Percentiles rank a stretch among this genome's conserved stretches.
These are phyloP conservation scores for Ustilago trichophora DNA, from an alignment of 1,284 basidiomycete genomes.

Conservation along the genomic window DNA sequence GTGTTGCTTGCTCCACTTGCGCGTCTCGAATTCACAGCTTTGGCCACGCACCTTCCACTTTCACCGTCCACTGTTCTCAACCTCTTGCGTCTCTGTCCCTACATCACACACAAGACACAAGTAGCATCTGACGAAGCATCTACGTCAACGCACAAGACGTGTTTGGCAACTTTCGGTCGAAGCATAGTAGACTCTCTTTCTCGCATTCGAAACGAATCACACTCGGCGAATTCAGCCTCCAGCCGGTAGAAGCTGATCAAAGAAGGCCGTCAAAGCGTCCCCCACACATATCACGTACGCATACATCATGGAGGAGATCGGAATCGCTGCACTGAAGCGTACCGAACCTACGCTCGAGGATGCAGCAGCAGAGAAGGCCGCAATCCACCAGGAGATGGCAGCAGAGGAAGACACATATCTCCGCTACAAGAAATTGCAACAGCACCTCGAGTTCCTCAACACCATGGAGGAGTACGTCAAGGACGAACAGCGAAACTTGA, in stretches of 20 bases:
- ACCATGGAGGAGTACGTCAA: conserved; percentile 82
- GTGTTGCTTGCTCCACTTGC: conserved; percentile 41
- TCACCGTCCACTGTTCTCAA: not conserved
- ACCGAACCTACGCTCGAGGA: conserved; percentile 57
- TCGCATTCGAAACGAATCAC: not conserved
- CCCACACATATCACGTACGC: not conserved
- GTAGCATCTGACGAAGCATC: too few relatives aligned
- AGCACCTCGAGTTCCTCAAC: conserved; percentile 66
- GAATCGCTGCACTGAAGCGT: conserved; percentile 50
- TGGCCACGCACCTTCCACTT: conserved; percentile 10
- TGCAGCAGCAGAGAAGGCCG: conserved; percentile 57
- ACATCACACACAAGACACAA: too few relatives aligned
- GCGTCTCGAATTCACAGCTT: conserved; percentile 27
- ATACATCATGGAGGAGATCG: conserved; percentile 61
- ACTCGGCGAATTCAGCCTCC: not conserved
- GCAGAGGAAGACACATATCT: conserved; percentile 62
- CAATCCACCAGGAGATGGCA: conserved; percentile 54
- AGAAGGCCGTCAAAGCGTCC: not conserved
- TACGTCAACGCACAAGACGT: too few relatives aligned
- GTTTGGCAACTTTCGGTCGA: not conserved
- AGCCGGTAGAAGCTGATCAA: not conserved
- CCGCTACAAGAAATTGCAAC: conserved; percentile 65
- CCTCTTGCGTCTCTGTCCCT: not conserved
- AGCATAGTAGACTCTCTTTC: not conserved
- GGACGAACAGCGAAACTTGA: conserved; percentile 97